Evolutionary conservation across 106 monocot species (phyloP), one percentile per base, ranked within the genome.

Genomic region (Cymbidium sinense): DNA sequence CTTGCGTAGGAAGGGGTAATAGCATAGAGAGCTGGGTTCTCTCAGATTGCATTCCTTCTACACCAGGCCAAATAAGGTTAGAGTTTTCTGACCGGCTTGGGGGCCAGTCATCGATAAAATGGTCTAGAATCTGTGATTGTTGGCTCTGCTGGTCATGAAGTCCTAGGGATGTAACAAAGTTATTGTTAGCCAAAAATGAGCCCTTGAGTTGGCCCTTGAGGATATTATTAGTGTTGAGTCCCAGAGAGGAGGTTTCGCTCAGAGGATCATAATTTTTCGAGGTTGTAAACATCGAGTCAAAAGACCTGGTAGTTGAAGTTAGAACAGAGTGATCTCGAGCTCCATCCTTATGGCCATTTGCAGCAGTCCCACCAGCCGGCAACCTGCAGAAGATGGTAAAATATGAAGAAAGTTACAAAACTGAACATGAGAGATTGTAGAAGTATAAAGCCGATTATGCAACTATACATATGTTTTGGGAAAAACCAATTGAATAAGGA

Each of bases 11-110:
- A 75, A 78, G 70, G 11, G 79, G 80, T 65, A 91, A 88, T 74
- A 86, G 84, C 28, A 84, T 80, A 13, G 91, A 86, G 70, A 88
- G 89, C 18, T 84, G 83, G 25, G 82, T 86, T 73, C 77, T 78
- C 7, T 79, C 85, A 1, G 71, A 73, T 39, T 84, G 86, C 51
- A 74, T 67, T 29, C 82, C 82, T 21, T 85, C 86, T 17, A 37
- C 70, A 3, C 82, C 85, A 20, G 85, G 35, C 86, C 85, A 78
- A 35, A 34, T 29, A 58, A 85, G 67, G 27, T 52, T 76, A 30
- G 81, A 82, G 37, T 76, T 75, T 34, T 84, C 81, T 0, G 83
- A 84, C 13, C 55, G 82, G 55, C 44, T 80, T 43, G 82, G 75
- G 43, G 84, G 78, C 85, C 80, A 83, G 50, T 79, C 81, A 64